Conservation (phyloP, 306 rosid species). For the Acacia acuminata region DNA sequence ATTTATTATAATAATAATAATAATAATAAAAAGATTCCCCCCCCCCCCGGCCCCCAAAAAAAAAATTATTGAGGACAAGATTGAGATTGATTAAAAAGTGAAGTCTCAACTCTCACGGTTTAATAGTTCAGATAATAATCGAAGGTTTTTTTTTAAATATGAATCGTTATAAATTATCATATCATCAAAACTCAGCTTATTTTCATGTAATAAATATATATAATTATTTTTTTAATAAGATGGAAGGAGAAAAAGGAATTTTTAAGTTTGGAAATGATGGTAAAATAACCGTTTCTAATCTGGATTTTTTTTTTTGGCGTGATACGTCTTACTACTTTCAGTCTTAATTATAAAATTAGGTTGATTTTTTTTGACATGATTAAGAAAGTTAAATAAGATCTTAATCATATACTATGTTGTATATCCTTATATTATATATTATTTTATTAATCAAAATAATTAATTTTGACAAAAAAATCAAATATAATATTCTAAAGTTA, state of each 20-base stretch:
- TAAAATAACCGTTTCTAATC: neutral
- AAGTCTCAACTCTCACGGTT: neutral
- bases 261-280: neutral
- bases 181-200: neutral
- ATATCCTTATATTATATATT: no score
- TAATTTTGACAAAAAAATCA: no score
- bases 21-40: no score
- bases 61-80: neutral
- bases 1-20: no score
- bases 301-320: neutral
- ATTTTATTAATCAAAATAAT: no score
- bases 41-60: no score
- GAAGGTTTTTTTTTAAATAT: neutral
- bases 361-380: no score
- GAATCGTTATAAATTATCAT: neutral
- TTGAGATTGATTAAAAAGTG: neutral
- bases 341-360: no score
- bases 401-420: no score
- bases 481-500: no score
- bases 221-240: neutral
- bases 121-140: neutral
- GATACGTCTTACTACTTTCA: no score
- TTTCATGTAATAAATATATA: neutral
- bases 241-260: neutral
- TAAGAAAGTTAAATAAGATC: no score